Base-by-base conservation (phyloP, 2,329 filamentous ascomycete genomes). In the Hypoxylon sp. region DNA sequence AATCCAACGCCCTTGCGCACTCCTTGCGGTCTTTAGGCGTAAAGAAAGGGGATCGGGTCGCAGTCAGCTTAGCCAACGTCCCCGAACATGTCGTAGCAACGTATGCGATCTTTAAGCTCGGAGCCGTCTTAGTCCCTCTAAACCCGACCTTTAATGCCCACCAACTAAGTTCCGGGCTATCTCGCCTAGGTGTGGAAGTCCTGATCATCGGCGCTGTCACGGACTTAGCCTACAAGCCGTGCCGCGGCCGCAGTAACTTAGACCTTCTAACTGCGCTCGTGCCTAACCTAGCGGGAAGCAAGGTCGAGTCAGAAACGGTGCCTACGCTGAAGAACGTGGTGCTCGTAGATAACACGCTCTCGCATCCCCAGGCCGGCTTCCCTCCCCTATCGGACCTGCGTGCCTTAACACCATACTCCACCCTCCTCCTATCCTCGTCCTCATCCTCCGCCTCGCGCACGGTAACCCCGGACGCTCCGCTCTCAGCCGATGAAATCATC, bases 81-180 rank as follows among this genome's bases (percentile, higher is more conserved):
- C 84, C 91, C 73, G 94, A 97, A 79, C 95, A 93, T 78, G 93
- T 93, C 2, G 90, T 91, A 55, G 86, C 96, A 20, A 95, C 92
- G 5, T 98, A 98, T 81, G 95, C 95, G 0, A 80, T 96, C 61
- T 97, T 95, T 84, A 98, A 98, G 81, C 86, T 98, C 8, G 96
- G 96, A n/a, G 95, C 93, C 25, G 89, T 98, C 56, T 84, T 98
- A 69, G 95, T 97, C n/a, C 96, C 95, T 0, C 82, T 98, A 25
- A 98, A 99, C 79, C 95, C 95, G 20, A 91, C 89, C 1, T 98
- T 98, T 84, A 97, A 94, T 73, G 85, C 89, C 2, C 80, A 83
- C 4, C 96, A 98, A 82, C 89, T 98, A 7, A 84, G 89, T 4
- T 88, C 93, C 2, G 95, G 95, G 0, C 84, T 98, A 30, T 86